Evolutionary conservation across 2,329 filamentous ascomycete species (phyloP).

Genomic region (Arthrobotrys musiformis): DNA sequence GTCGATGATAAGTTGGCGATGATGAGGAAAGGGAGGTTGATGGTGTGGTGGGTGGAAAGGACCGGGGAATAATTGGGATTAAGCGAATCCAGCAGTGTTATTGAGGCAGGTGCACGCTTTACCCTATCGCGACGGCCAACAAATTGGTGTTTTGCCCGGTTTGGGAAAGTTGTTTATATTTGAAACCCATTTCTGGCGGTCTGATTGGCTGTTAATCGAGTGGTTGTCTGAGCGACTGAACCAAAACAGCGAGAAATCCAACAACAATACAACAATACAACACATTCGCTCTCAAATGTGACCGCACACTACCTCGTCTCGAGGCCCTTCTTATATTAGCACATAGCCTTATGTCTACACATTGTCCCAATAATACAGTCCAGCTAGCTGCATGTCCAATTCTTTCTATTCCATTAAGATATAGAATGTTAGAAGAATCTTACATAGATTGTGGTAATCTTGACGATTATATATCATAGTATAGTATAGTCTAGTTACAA

Average conservation of each 20-base stretch:
- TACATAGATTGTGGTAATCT: too few species aligned
- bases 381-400: too few species aligned
- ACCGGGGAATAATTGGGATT: constrained; percentile 29
- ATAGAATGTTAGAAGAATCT: too few species aligned
- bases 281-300: background rate
- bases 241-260: constrained; percentile 17
- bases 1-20: background rate
- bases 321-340: too few species aligned
- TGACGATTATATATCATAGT: too few species aligned
- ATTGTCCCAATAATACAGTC: too few species aligned
- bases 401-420: too few species aligned
- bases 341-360: too few species aligned
- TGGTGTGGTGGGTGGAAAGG: constrained; percentile 8
- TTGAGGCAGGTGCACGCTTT: constrained; percentile 4
- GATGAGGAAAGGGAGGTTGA: constrained; percentile 12
- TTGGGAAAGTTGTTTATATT: constrained; percentile 11
- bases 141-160: constrained; percentile 21
- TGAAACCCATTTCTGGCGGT: background rate
- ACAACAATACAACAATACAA: constrained; percentile 40
- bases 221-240: constrained; percentile 29
- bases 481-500: too few species aligned
- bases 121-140: constrained; percentile 17
- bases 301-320: background rate
- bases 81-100: constrained; percentile 45
- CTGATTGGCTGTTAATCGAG: background rate